phyloP scores from a whole-genome alignment of 129 eudicot genomes.

The Chrysanthemum makinoi region DNA sequence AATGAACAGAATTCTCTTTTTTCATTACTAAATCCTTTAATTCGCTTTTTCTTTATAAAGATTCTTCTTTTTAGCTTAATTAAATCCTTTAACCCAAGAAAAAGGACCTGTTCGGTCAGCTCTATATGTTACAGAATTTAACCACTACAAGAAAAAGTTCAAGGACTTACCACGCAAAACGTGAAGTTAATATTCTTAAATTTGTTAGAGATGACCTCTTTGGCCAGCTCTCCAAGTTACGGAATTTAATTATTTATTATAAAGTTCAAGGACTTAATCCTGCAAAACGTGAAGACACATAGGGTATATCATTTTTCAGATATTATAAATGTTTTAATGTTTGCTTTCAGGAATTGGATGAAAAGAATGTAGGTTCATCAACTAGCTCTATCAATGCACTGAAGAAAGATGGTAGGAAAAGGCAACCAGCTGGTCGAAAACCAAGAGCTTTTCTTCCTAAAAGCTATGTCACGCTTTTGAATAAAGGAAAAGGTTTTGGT shows the following conservation, averaged over 20 bases:
- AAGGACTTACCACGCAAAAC: background rate
- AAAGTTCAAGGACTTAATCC: too few species aligned
- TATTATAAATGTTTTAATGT: background rate
- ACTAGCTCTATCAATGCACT: constrained; percentile 35
- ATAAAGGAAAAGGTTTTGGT: constrained; percentile 32
- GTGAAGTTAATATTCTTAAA: too few species aligned
- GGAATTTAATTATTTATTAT: too few species aligned
- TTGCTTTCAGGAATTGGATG: constrained; percentile 25
- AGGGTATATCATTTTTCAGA: background rate
- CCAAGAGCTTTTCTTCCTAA: constrained; percentile 44
- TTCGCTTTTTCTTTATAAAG: too few species aligned
- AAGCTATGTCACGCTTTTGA: constrained; percentile 48
- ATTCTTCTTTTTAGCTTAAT: background rate
- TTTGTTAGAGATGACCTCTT: too few species aligned
- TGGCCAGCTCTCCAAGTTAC: too few species aligned
- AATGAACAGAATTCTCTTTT: too few species aligned
- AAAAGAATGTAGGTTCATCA: constrained; percentile 24
- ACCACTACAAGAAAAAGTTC: background rate
- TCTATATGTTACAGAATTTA: background rate
- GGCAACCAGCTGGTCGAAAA: constrained; percentile 39
- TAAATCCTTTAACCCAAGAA: background rate
- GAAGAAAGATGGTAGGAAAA: constrained; percentile 24
- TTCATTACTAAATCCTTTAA: too few species aligned
- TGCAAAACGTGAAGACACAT: too few species aligned
- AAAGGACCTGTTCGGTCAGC: background rate